Conservation (phyloP, 225 moss, liverwort and hornwort species). For the Marchantia paleacea region DNA sequence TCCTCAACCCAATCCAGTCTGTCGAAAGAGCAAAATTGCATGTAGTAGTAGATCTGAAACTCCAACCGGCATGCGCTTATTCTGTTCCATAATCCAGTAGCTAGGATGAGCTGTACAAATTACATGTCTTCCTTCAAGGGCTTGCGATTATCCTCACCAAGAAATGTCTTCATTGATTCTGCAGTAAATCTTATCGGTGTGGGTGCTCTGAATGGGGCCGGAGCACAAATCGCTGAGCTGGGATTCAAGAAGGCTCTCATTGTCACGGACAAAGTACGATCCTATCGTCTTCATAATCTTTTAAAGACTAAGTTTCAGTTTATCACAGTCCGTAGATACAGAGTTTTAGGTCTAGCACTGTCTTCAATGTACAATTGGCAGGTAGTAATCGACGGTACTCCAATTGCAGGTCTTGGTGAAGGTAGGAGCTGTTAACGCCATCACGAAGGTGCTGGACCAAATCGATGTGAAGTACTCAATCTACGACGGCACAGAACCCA, state of each 20-base stretch:
- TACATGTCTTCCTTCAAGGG: background rate
- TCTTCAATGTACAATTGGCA: too few species aligned
- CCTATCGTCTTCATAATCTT: background rate
- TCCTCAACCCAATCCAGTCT: background rate
- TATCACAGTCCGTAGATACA: background rate
- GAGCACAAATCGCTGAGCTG: constrained; percentile 19
- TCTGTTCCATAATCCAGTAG: too few species aligned
- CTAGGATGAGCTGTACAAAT: background rate
- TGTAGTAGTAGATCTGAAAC: too few species aligned
- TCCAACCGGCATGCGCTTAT: too few species aligned
- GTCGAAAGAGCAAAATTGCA: background rate
- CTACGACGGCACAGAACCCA: constrained; percentile 26
- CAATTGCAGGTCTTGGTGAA: constrained; percentile 19
- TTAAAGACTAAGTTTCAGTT: background rate
- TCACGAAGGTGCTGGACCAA: constrained; percentile 4
- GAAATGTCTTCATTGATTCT: background rate
- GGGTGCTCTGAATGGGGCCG: constrained; percentile 18
- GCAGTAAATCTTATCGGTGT: constrained; percentile 16
- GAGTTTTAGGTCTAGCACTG: background rate
- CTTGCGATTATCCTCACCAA: background rate
- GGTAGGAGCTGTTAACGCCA: constrained; percentile 18
- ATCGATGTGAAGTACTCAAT: constrained; percentile 18
- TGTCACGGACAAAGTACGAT: constrained; percentile 20
- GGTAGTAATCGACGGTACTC: background rate
- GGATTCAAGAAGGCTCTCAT: constrained; percentile 23